Conservation (phyloP, 257 asterid genomes). For the Eucommia ulmoides region DNA sequence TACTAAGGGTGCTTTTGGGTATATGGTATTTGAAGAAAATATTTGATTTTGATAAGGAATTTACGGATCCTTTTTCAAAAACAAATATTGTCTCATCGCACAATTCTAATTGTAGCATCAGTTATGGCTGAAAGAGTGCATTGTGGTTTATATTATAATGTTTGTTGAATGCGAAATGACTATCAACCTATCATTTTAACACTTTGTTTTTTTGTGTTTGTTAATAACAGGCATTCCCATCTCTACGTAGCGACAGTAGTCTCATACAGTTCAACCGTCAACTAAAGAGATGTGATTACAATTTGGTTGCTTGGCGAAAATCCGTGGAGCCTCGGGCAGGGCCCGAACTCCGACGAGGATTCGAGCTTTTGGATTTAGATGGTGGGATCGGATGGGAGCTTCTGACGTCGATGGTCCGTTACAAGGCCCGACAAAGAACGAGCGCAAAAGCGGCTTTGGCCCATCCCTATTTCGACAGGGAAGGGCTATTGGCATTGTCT, state of each 20-base stretch:
- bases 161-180: no score
- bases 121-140: no score
- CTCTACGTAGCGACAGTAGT: constrained; percentile 48
- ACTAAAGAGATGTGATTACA: constrained; percentile 68
- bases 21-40: no score
- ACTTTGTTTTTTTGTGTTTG: neutral
- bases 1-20: no score
- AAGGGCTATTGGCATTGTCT: constrained; percentile 72
- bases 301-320: constrained; percentile 67
- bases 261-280: constrained; percentile 91
- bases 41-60: no score
- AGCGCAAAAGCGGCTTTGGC: constrained; percentile 90
- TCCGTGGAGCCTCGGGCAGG: constrained; percentile 70
- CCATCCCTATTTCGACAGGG: constrained; percentile 87
- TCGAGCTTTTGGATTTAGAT: constrained; percentile 75
- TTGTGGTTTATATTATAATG: no score
- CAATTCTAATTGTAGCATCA: no score
- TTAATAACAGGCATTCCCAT: constrained; percentile 83
- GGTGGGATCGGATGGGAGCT: constrained; percentile 96
- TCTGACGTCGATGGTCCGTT: constrained; percentile 78
- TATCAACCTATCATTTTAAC: neutral
- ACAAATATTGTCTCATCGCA: no score
- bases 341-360: constrained; percentile 69
- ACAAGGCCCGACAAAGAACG: constrained; percentile 68
- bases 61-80: no score